Evolutionary conservation across 768 basidiomycete genomes (phyloP), one percentile per base, ranked within the genome.

Genomic region (Boletus vermiculosoides): DNA sequence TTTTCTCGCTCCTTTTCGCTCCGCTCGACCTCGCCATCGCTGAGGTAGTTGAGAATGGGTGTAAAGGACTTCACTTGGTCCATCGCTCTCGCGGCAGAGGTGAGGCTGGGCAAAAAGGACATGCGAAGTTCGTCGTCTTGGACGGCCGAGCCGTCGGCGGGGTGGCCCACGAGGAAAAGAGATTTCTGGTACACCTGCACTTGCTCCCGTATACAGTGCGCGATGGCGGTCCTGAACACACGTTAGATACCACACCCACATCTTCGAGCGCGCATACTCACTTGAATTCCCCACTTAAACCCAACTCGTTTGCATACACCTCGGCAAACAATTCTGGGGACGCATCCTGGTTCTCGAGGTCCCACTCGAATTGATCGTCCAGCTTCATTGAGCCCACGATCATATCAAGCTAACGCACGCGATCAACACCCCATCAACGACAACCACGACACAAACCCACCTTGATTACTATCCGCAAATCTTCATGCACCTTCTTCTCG

Each of bases 281-380:
- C 93, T 81, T 87, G 79, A 98, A 99, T 70, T 99, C 97, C 9
- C 94, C 92, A 28, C 82, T 82, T 25, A 99, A 74, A 5, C 97
- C 97, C 23, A 99, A 75, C 62, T 99, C 97, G 22, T 83, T 82
- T 2, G 85, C 77, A 68, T 97, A 96, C 0, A 87, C 80, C 59
- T 90, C 88, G 8, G 97, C 93, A 71, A 98, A 98, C 25, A 88
- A 86, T 73, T 99, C 97, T 0, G 96, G 95, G 0, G 88, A 88
- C 4, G 91, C 88, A 45, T 81, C 78, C 22, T 77, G 74, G 54
- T 90, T 93, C 63, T 88, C 88, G 37, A 98, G 73, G 71, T 99
- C 96, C 97, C 97, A 99, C 70, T 98, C 97, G 66, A 98, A 96
- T 66, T 94, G 90, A 73, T 99, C 97, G 54, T 93, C 90, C 23